A percentile compares a stretch with the other conserved stretches of the same genome.
Conservation (phyloP, 371 early-diverging fungal genomes). For the Batrachochytrium dendrobatidis region DNA sequence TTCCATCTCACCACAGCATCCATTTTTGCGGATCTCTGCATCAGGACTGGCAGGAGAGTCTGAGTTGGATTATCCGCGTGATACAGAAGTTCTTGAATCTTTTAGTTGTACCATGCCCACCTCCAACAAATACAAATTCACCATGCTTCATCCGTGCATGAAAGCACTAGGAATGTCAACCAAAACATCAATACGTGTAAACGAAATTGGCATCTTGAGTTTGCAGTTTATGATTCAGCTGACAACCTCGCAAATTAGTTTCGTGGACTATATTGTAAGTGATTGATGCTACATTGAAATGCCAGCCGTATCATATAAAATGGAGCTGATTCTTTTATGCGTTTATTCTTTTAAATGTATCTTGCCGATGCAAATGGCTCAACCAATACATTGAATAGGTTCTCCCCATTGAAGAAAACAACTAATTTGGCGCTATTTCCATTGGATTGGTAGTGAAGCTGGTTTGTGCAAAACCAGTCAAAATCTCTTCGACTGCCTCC, state of each 20-base stretch:
- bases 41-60: slow-evolving; percentile 37
- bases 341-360: no score
- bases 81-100: slow-evolving; percentile 38
- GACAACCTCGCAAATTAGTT: not conserved
- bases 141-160: slow-evolving; percentile 30
- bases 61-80: slow-evolving; percentile 43
- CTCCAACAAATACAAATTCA: slow-evolving; percentile 30
- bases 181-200: slow-evolving; percentile 43
- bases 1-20: slow-evolving; percentile 28
- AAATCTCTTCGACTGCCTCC: no score
- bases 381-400: no score
- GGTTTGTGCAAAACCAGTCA: no score
- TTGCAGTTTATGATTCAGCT: slow-evolving; percentile 3
- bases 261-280: not conserved
- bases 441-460: no score
- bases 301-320: no score
- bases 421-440: no score
- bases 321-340: no score
- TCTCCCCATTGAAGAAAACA: no score
- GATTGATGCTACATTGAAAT: not conserved
- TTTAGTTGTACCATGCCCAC: slow-evolving; percentile 16
- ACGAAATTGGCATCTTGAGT: slow-evolving; percentile 38
- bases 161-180: slow-evolving; percentile 40
- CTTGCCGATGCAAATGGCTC: no score
- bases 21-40: slow-evolving; percentile 38